Evolutionary conservation across 1,284 basidiomycete species (phyloP), one percentile per base, ranked within the genome.

Genomic region (Puccinia horiana): DNA sequence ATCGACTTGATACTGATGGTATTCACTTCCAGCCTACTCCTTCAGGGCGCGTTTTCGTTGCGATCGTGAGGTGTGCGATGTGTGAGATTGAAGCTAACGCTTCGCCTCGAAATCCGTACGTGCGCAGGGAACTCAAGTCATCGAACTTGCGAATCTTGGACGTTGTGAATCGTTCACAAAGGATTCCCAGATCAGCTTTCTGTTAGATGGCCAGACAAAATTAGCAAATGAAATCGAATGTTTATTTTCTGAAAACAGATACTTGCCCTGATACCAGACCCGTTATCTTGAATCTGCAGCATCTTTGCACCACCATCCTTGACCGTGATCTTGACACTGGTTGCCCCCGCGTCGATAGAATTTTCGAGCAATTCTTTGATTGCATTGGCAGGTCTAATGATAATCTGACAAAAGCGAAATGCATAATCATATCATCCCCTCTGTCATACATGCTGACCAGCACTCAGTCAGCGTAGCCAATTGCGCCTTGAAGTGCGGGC

Each of bases 301-400:
- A 96, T 89, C 87, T 97, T 99, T 88, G 99, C 89, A 0, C 97
- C 97, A 0, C 97, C 97, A 82, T 99, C 96, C 87, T 97, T 98
- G 84, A 96, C 90, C 0, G 92, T 93, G 78, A 99, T 89, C 70
- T 92, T 92, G 85, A 99, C 95, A 0, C 91, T 91, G 0, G 93
- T 96, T 40, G 95, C 89, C 1, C 94, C 93, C 0, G 97, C 97
- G 88, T 99, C 97, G 44, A 99, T 90, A 29, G 93, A 91, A 85
- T 99, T 99, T 88, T 99, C 97, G 32, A 99, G 89, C 0, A 99
- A 90, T 87, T 99, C 97, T 87, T 99, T 99, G 83, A 99, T 90
- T 0, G 97, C 97, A 84, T 96, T 98, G 12, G 94, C 91, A 0
- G 97, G 97, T 44, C 97, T 89, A 83, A 98, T 96, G 83, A 99